Percentiles rank a stretch among this genome's conserved stretches.
phyloP scores from a whole-genome alignment of 2,329 filamentous ascomycete genomes.

The Graphilbum ipis-grandicollis region DNA sequence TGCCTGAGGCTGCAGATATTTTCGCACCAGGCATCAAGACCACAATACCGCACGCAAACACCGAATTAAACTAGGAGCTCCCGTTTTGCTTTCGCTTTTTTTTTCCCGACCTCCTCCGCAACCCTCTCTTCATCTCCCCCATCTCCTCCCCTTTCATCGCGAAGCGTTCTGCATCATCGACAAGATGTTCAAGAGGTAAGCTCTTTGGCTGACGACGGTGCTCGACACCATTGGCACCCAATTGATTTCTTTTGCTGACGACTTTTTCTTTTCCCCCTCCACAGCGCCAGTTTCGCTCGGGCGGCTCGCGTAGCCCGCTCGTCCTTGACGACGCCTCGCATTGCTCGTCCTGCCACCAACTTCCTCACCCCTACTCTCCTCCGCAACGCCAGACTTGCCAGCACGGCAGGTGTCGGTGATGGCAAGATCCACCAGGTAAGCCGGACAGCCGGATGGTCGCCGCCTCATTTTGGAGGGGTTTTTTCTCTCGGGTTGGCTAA shows the following conservation, averaged over 20 bases:
- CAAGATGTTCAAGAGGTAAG: constrained; percentile 71
- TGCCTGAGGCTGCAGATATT: constrained; percentile 6
- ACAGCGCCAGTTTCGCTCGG: constrained; percentile 44
- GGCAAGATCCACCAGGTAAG: constrained; percentile 55
- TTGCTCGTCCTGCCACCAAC: constrained; percentile 35
- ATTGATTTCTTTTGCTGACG: constrained; percentile 34
- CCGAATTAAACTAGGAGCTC: constrained; percentile 8
- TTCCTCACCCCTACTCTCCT: constrained; percentile 8
- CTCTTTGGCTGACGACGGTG: background rate
- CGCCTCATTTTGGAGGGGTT: constrained; percentile 4
- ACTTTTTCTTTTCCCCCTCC: constrained; percentile 8
- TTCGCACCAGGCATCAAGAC: constrained; percentile 5
- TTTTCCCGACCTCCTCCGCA: constrained; percentile 11
- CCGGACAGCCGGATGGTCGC: too few relatives aligned
- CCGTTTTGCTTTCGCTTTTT: constrained; percentile 10
- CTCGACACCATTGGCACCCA: constrained; percentile 12
- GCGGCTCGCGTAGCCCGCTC: constrained; percentile 40
- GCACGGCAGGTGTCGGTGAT: constrained; percentile 38
- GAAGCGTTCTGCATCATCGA: constrained; percentile 12
- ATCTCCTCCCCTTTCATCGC: constrained; percentile 3
- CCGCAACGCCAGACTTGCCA: constrained; percentile 37
- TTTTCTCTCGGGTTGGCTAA: background rate
- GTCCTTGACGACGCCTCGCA: constrained; percentile 36
- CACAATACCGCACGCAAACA: constrained; percentile 6
- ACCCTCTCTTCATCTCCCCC: constrained; percentile 4